Percentiles rank a stretch among this genome's conserved stretches.
phyloP scores from a whole-genome alignment of 2,329 filamentous ascomycete species.

The Stemphylium beticola region DNA sequence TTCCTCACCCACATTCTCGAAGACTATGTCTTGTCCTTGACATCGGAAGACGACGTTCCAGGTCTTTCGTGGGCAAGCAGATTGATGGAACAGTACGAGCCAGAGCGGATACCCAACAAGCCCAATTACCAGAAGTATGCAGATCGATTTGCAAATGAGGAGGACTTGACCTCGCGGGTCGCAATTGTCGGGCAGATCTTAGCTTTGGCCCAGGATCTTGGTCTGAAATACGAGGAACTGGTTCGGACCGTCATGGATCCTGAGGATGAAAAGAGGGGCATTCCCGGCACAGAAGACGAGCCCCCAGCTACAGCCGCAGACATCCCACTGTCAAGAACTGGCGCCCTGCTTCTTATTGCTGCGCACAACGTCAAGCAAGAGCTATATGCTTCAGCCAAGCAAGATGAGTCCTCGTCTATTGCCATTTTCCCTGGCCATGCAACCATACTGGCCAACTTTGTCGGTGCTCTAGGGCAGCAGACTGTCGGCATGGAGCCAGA shows the following conservation, averaged over 20 bases:
- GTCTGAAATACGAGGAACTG: conserved; percentile 57
- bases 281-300: conserved; percentile 60
- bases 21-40: conserved; percentile 68
- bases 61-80: conserved; percentile 60
- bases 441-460: conserved; percentile 58
- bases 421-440: conserved; percentile 62
- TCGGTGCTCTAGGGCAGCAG: conserved; percentile 50
- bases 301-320: conserved; percentile 59
- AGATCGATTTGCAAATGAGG: conserved; percentile 69
- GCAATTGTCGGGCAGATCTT: conserved; percentile 75
- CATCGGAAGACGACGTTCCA: conserved; percentile 53
- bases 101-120: conserved; percentile 63
- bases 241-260: conserved; percentile 52
- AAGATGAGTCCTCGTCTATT: conserved; percentile 45
- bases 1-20: conserved; percentile 81
- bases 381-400: conserved; percentile 54
- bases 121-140: conserved; percentile 66
- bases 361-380: conserved; percentile 58
- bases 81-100: conserved; percentile 71
- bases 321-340: conserved; percentile 63
- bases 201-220: conserved; percentile 67
- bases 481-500: conserved; percentile 53
- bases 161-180: conserved; percentile 66
- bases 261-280: conserved; percentile 48
- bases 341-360: conserved; percentile 60